phyloP scores from a whole-genome alignment of 345 rosid genomes.

The Eucalyptus victrix region DNA sequence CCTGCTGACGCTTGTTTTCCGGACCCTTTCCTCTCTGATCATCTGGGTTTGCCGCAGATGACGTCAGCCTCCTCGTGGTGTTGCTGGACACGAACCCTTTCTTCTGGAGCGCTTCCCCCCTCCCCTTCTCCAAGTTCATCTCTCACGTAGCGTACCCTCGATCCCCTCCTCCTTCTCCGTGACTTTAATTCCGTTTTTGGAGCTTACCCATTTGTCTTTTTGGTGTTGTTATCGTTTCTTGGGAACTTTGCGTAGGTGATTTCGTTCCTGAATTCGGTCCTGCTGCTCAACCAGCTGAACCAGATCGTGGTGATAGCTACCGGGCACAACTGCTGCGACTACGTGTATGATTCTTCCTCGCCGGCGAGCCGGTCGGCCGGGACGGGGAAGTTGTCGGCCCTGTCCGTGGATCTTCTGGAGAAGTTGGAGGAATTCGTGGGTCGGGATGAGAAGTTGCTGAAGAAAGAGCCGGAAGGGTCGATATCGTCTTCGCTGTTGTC shows the following conservation, averaged over 20 bases:
- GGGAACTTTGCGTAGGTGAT: constrained; percentile 27
- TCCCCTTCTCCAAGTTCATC: constrained; percentile 60
- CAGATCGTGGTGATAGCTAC: constrained; percentile 84
- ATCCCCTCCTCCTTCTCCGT: not conserved
- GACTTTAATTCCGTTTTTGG: not conserved
- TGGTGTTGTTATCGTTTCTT: not conserved
- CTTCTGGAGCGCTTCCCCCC: constrained; percentile 65
- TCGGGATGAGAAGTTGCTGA: constrained; percentile 54
- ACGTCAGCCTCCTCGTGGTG: constrained; percentile 71
- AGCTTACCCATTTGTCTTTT: not conserved
- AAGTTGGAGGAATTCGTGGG: constrained; percentile 57
- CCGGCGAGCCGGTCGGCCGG: constrained; percentile 16
- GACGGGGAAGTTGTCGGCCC: constrained; percentile 40
- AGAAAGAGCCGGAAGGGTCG: constrained; percentile 22
- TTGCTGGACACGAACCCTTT: constrained; percentile 76
- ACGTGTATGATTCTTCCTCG: constrained; percentile 61
- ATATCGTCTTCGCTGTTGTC: constrained; percentile 61
- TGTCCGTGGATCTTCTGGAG: constrained; percentile 36
- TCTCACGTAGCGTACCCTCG: constrained; percentile 47
- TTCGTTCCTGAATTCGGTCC: constrained; percentile 61
- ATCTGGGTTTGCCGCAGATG: constrained; percentile 30
- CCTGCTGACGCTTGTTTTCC: not conserved
- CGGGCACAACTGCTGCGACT: constrained; percentile 69
- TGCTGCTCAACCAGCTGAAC: constrained; percentile 73
- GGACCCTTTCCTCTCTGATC: not conserved